Percentiles rank a stretch among this genome's conserved stretches.
Conservation (phyloP, 371 early-diverging fungal genomes). For the Nematocida parisii region DNA sequence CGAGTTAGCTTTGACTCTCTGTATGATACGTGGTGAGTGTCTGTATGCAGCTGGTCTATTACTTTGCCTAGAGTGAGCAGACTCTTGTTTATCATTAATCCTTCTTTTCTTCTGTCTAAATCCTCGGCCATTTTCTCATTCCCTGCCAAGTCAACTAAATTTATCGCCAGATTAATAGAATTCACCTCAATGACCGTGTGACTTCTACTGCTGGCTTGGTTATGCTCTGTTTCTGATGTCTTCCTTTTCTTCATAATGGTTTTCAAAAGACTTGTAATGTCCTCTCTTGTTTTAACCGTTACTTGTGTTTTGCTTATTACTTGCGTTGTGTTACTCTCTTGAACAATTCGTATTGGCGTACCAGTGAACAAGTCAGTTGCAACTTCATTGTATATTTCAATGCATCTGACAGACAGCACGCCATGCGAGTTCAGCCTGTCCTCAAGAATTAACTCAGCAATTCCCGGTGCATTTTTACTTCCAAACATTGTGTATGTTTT, state of each 20-base stretch:
- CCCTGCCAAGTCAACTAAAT: constrained; percentile 70
- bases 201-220: constrained; percentile 77
- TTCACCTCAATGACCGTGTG: constrained; percentile 83
- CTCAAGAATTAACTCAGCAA: constrained; percentile 67
- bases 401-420: constrained; percentile 36
- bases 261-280: constrained; percentile 76
- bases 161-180: constrained; percentile 70
- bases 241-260: constrained; percentile 79
- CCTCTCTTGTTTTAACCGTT: constrained; percentile 75
- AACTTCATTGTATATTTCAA: constrained; percentile 87
- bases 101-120: constrained; percentile 68
- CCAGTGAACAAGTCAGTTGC: constrained; percentile 75
- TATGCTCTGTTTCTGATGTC: constrained; percentile 78
- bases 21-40: constrained; percentile 75
- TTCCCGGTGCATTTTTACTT: constrained; percentile 49
- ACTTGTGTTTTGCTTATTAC: constrained; percentile 51
- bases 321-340: constrained; percentile 31
- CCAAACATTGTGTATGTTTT: constrained; percentile 70
- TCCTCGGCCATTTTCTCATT: constrained; percentile 65
- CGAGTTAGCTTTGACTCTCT: constrained; percentile 84
- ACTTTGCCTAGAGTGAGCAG: constrained; percentile 69
- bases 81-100: constrained; percentile 72
- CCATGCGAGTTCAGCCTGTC: constrained; percentile 39
- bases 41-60: constrained; percentile 69
- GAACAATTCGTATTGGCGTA: constrained; percentile 58